A percentile compares a stretch with the other conserved stretches of the same genome.
Conservation (phyloP, 768 basidiomycete genomes). For the Piloderma croceum region DNA sequence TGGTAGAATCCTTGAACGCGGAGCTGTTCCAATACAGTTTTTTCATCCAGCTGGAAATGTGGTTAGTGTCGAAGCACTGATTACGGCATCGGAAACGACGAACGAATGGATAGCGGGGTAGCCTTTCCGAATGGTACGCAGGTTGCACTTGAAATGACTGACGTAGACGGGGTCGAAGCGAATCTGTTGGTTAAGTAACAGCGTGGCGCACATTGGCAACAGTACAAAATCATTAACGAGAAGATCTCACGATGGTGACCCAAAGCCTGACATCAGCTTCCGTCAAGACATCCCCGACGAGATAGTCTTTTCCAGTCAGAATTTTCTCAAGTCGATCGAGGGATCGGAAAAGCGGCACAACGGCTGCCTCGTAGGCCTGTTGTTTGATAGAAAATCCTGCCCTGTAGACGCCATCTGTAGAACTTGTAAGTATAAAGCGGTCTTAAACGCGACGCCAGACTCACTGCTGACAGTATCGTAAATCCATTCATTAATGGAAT, state of each 20-base stretch:
- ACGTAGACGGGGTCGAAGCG: constrained; percentile 63
- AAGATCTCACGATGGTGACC: constrained; percentile 51
- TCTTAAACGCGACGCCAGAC: constrained; percentile 10
- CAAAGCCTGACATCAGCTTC: constrained; percentile 57
- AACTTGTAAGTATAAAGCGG: neutral
- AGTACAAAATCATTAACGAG: neutral
- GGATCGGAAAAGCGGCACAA: constrained; percentile 47
- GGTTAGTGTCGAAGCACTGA: too few relatives aligned
- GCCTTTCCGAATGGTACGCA: constrained; percentile 53
- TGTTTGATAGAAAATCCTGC: constrained; percentile 59
- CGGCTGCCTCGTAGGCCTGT: constrained; percentile 55
- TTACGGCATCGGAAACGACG: constrained; percentile 1
- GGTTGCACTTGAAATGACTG: constrained; percentile 66
- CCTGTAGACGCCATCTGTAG: constrained; percentile 55
- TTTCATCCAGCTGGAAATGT: constrained; percentile 44
- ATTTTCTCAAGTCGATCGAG: constrained; percentile 57
- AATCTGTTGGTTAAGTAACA: too few relatives aligned
- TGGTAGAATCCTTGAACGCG: constrained; percentile 57
- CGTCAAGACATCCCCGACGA: constrained; percentile 56
- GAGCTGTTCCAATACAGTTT: constrained; percentile 64
- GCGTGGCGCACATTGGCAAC: neutral
- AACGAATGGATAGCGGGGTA: constrained; percentile 55
- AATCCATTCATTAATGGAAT: constrained; percentile 58
- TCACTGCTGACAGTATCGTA: constrained; percentile 55
- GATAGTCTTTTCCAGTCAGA: constrained; percentile 52